A percentile compares a stretch with the other conserved stretches of the same genome.
These are phyloP conservation scores for Fusarium miscanthi DNA, from an alignment of 2,329 filamentous ascomycete species.

Conservation along the genomic window DNA sequence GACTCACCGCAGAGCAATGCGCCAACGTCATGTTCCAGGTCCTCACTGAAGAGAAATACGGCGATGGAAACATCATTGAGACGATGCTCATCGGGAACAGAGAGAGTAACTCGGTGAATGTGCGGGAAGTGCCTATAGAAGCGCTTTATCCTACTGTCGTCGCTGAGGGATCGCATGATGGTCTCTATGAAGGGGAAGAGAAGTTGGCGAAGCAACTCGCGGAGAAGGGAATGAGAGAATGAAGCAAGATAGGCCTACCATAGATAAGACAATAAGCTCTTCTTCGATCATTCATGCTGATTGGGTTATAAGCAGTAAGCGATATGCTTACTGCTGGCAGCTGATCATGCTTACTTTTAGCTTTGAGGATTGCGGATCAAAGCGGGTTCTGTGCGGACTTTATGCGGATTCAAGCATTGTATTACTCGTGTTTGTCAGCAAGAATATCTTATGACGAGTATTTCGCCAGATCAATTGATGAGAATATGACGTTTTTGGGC, in stretches of 20 bases:
- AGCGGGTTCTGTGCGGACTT: neutral
- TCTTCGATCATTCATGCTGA: accelerated
- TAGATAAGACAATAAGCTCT: accelerated
- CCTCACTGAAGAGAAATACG: constrained; percentile 22
- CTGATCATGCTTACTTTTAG: neutral
- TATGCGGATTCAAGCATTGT: neutral
- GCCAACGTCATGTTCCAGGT: constrained; percentile 17
- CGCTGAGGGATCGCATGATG: neutral
- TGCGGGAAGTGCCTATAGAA: neutral
- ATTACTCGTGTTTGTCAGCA: neutral
- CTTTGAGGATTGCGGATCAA: neutral
- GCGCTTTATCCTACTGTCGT: constrained; percentile 6
- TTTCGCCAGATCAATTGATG: neutral
- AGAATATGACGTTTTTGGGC: accelerated
- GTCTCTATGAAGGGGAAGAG: neutral
- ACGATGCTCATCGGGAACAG: constrained; percentile 5
- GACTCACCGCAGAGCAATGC: constrained; percentile 1
- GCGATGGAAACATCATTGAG: constrained; percentile 30
- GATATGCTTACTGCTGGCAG: neutral
- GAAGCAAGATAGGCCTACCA: accelerated
- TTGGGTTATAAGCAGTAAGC: too few species aligned
- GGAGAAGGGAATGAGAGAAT: neutral
- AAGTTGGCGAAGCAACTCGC: neutral
- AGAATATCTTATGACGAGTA: accelerated
- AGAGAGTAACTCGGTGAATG: constrained; percentile 3